Base-by-base conservation (phyloP, 768 basidiomycete genomes). In the Glaciozyma antarctica region DNA sequence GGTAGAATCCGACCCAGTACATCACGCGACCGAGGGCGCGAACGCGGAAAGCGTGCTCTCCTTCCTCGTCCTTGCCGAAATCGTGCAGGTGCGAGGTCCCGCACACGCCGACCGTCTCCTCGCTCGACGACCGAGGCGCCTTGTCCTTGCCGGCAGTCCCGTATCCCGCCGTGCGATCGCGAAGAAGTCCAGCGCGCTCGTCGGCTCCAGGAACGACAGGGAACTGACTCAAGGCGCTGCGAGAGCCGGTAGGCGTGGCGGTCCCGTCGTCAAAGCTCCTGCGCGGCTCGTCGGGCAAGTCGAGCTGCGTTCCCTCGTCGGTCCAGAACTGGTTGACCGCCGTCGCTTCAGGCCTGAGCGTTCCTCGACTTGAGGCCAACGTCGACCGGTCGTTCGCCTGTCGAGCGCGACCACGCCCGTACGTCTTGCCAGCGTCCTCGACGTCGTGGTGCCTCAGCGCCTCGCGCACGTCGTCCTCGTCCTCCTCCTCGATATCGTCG, bases 1-100 rank as follows among this genome's bases (percentile, higher is more conserved):
- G 78, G 69, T 84, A 77, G 75, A 97, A 83, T 12, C 81, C 77
- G 43, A 87, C 77, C 89, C 91, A 97, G 78, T 91, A 99, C 32
- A 58, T 63, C 51, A 72, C 45, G 12, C 73, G 64, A 16, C 73
- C 74, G 47, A 73, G 67, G 0, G 74, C 74, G 17, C 74, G 69
- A 9, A 73, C 58, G 34, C 73, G 71, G 67, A 71, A 73, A 0
- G 58, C 47, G 30, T 55, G 51, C 19, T 61, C 45, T 21, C 53
- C 24, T 62, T 34, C 24, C 4, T 41, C 15, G 64, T 67, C 58
- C 53, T 62, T 62, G 52, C 48, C 28, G 54, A 70, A 54, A 55
- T 64, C 45, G 62, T 63, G 34, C 51, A 52, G 57, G 30, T 60
- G 34, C 30, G 30, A 2, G 9, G 60, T 12, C 3, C 13, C 44